A percentile compares a stretch with the other conserved stretches of the same genome.
phyloP scores from a whole-genome alignment of 163 green algal genomes.

The Prototheca stagnorum region DNA sequence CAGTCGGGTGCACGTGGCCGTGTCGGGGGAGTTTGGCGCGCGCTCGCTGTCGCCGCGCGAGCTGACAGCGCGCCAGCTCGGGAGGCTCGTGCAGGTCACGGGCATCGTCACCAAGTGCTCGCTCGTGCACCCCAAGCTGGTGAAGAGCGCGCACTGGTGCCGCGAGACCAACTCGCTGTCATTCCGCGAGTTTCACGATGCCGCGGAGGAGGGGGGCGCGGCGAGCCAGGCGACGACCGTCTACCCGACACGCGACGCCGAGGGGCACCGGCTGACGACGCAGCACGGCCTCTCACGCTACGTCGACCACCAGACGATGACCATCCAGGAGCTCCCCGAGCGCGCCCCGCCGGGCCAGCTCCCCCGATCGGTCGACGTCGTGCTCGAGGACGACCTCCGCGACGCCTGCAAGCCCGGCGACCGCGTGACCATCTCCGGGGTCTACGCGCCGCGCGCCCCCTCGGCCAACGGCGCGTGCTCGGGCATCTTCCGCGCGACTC shows the following conservation, averaged over 20 bases:
- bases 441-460: conserved; percentile 64
- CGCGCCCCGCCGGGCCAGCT: conserved; percentile 84
- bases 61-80: conserved; percentile 57
- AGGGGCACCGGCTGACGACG: conserved; percentile 46
- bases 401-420: conserved; percentile 92
- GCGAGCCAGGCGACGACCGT: conserved; percentile 23
- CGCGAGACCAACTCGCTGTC: conserved; percentile 50
- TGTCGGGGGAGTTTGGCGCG: conserved; percentile 67
- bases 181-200: conserved; percentile 60
- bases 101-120: conserved; percentile 92
- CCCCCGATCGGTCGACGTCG: conserved; percentile 63
- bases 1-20: conserved; percentile 52
- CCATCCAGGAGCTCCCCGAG: conserved; percentile 93
- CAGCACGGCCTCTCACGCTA: conserved; percentile 89
- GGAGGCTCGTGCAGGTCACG: conserved; percentile 70
- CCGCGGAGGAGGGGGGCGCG: conserved; percentile 19
- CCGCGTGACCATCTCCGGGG: conserved; percentile 65
- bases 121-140: conserved; percentile 80
- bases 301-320: conserved; percentile 74
- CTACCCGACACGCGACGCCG: conserved; percentile 63
- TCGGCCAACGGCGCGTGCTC: conserved; percentile 24
- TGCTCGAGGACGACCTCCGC: conserved; percentile 73
- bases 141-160: conserved; percentile 81
- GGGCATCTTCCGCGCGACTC: conserved; percentile 46
- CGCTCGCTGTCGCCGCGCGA: conserved; percentile 64